Evolutionary conservation across 495 filamentous ascomycete species (phyloP), one percentile per base, ranked within the genome.

Genomic region (Acidomyces sp.): DNA sequence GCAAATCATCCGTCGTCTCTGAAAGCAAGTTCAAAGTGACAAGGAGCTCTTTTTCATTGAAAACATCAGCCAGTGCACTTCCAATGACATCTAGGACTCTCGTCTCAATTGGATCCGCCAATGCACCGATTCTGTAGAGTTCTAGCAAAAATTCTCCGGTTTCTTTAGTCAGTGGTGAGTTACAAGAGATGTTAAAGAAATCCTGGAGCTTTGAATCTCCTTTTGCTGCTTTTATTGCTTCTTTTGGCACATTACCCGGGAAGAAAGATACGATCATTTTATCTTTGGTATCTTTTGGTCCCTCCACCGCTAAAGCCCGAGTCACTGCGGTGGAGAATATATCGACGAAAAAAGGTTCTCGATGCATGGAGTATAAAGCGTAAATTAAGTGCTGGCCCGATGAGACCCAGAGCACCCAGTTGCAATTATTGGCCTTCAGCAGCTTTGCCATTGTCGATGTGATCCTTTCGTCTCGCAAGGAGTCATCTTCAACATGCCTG

Each of bases 381-480:
- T 51, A 39, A 4, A 54, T 47, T 10, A 61, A 44, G 6, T 65
- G 39, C 58, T 61, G 4, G 56, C 65, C 43, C 9, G 75, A 77
- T 3, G 72, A 70, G n/a, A n/a, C n/a, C 4, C 74, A 68, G 39
- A 15, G 54, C 52, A 6, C 37, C 39, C 7, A 45, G 25, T 26
- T 57, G 27, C 15, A 34, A 10, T 25, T 22, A 24, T 42, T 31
- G 16, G 39, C 18, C 12, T 3, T 64, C 59, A 2, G 70, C 46
- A 49, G 74, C 74, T 5, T 38, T 37, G n/a, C n/a, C n/a, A n/a
- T n/a, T n/a, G n/a, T n/a, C n/a, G n/a, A n/a, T n/a, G n/a, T n/a
- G n/a, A n/a, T n/a, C n/a, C n/a, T n/a, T n/a, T n/a, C n/a, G n/a
- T n/a, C n/a, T n/a, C n/a, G n/a, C n/a, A n/a, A n/a, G n/a, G n/a